Percentiles rank a stretch among this genome's conserved stretches.
Evolutionary conservation across 2,329 filamentous ascomycete genomes (phyloP).

Genomic region (Xylariaceae sp.): DNA sequence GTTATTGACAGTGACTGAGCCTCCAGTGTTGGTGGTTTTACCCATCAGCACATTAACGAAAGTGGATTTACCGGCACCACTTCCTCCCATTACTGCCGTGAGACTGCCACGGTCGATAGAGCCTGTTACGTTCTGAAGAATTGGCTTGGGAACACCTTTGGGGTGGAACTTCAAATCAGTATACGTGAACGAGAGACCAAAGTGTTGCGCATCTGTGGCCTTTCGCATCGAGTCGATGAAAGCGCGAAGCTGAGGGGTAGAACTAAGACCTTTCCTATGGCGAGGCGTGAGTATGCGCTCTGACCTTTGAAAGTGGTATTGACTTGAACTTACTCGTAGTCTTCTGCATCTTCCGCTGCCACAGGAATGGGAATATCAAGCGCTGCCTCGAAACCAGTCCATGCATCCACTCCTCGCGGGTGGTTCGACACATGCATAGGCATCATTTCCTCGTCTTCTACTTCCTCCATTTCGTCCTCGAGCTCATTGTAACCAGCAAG

Average conservation of each 20-base stretch:
- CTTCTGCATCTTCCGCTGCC: conserved; percentile 20
- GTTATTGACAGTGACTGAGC: conserved; percentile 50
- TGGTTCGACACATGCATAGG: conserved; percentile 33
- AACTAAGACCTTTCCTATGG: too few relatives aligned
- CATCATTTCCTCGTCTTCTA: conserved; percentile 33
- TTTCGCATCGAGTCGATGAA: conserved; percentile 52
- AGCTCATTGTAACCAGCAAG: conserved; percentile 35
- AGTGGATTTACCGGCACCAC: conserved; percentile 56
- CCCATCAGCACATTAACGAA: conserved; percentile 61
- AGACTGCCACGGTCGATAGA: conserved; percentile 50
- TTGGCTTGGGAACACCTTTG: conserved; percentile 39
- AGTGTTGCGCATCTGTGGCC: conserved; percentile 46
- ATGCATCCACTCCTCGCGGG: conserved; percentile 22
- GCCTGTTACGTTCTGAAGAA: conserved; percentile 52
- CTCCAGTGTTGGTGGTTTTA: conserved; percentile 48
- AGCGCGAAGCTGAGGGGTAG: conserved; percentile 39
- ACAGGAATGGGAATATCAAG: conserved; percentile 29
- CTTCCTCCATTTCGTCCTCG: conserved; percentile 30
- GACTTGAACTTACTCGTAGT: conserved; percentile 24
- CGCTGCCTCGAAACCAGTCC: conserved; percentile 36
- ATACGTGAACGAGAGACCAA: conserved; percentile 53
- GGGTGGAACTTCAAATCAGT: conserved; percentile 47
- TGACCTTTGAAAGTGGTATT: too few relatives aligned
- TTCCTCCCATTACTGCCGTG: conserved; percentile 58
- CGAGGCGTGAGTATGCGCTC: too few relatives aligned